Conservation (phyloP, 805 yeast species). For the Sungouiozyma ichnusensis region DNA sequence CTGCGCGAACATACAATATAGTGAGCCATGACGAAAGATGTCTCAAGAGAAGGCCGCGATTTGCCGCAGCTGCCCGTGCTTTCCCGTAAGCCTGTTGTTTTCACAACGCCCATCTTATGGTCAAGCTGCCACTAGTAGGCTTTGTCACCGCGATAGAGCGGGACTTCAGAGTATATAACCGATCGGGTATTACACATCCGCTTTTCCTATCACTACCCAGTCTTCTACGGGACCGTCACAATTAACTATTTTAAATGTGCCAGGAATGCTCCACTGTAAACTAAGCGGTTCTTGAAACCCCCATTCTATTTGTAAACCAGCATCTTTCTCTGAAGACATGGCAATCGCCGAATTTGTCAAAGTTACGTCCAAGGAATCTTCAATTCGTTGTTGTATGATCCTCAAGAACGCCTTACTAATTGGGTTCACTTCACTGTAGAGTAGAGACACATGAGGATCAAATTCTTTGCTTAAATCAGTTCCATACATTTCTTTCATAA, state of each 20-base stretch:
- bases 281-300: constrained; percentile 10
- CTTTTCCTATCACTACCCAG: constrained; percentile 54
- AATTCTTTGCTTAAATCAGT: constrained; percentile 34
- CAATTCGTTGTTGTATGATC: constrained; percentile 53
- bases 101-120: too few species aligned
- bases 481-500: constrained; percentile 47
- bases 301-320: constrained; percentile 18
- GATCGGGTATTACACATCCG: constrained; percentile 20
- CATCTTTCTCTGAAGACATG: constrained; percentile 4
- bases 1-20: too few species aligned
- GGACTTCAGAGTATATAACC: neutral
- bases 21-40: too few species aligned
- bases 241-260: constrained; percentile 48
- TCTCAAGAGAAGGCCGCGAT: too few species aligned
- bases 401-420: constrained; percentile 56
- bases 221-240: constrained; percentile 64
- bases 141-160: neutral
- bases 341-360: constrained; percentile 11
- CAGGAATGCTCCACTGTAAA: constrained; percentile 54
- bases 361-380: constrained; percentile 47
- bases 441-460: constrained; percentile 65
- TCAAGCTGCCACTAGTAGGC: too few species aligned
- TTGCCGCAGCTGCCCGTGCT: too few species aligned
- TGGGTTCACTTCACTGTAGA: constrained; percentile 55
- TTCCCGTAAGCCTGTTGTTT: too few species aligned